Evolutionary conservation across 1,139 yeast genomes (phyloP), one percentile per base, ranked within the genome.

Genomic region (Hansenula sp.): DNA sequence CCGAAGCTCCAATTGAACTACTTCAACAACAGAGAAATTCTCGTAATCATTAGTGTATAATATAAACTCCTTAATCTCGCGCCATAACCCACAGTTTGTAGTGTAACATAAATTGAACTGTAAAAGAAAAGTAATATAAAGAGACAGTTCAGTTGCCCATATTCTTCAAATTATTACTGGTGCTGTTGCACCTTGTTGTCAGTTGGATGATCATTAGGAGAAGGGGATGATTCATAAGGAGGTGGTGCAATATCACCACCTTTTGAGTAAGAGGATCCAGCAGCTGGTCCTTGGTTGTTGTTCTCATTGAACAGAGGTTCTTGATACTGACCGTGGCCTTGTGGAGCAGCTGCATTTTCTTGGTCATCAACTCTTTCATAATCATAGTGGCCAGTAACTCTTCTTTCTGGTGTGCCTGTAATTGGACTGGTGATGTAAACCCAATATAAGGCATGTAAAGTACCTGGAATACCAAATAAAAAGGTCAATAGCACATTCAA

Each of bases 381-480:
- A 33, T 55, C 60, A 8, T 31, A 31, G 3, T 35, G 32, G 2
- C 16, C 36, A 11, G 30, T 18, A 7, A 48, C 49, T 16, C 53
- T 45, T 46, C 52, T 50, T 25, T 41, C 47, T 15, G 43, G 48
- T 3, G 36, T 37, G 12, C 50, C 52, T 13, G 50, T 54, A 15
- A 45, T 41, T 5, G 47, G 54, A 40, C 51, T 47, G 15, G 54
- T 55, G 17, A 47, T 38, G 35, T 53, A 55, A 10, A 53, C 47
- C 10, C 53, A 41, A 35, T 53, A 55, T 9, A 55, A 34, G 1
- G 58, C 43, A 34, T 55, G 57, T 7, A 55, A 33, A 0, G 67
- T 62, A 5, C 66, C 67, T 6, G 66, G 66, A 3, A 63, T 36
- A 37, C 61, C 63, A 37, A 61, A 61, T 35, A 62, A 35, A 29